A percentile compares a stretch with the other conserved stretches of the same genome.
Conservation (phyloP, 257 asterid genomes). For the Jacaranda copaia region DNA sequence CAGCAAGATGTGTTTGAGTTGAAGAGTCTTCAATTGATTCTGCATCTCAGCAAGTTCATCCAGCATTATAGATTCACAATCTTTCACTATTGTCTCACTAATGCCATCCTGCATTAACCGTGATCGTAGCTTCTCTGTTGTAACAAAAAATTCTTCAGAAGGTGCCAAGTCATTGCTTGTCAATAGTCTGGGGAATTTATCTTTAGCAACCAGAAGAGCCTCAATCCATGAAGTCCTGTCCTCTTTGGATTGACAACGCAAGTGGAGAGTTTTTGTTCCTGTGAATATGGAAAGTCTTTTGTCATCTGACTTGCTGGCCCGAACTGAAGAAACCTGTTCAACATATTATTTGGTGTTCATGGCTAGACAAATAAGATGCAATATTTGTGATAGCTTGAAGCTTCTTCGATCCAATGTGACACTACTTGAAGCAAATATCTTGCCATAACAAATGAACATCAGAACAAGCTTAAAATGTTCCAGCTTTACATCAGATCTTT, state of each 20-base stretch:
- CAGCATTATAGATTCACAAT: constrained; percentile 86
- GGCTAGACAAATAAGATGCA: constrained; percentile 31
- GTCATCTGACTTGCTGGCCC: constrained; percentile 98
- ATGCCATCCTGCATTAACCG: constrained; percentile 80
- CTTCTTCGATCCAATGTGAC: background rate
- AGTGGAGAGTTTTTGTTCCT: constrained; percentile 94
- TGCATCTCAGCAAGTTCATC: constrained; percentile 85
- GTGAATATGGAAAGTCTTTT: constrained; percentile 96
- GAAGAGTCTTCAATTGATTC: constrained; percentile 80
- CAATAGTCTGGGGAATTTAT: constrained; percentile 85
- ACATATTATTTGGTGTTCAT: constrained; percentile 34
- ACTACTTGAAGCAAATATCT: constrained; percentile 28
- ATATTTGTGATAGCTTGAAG: constrained; percentile 24
- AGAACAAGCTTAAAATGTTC: constrained; percentile 20
- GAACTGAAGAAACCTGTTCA: constrained; percentile 92
- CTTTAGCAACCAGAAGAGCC: constrained; percentile 89
- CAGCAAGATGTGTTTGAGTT: constrained; percentile 83
- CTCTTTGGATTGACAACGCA: constrained; percentile 91
- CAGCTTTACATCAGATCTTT: constrained; percentile 22
- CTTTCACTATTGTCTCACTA: constrained; percentile 73
- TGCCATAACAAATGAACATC: constrained; percentile 32
- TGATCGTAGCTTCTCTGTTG: constrained; percentile 79
- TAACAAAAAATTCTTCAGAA: constrained; percentile 82
- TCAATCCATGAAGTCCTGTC: constrained; percentile 94
- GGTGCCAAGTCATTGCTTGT: constrained; percentile 83